Conservation (phyloP, 2,329 filamentous ascomycete species). For the Zelopaecilomyces penicillatus region DNA sequence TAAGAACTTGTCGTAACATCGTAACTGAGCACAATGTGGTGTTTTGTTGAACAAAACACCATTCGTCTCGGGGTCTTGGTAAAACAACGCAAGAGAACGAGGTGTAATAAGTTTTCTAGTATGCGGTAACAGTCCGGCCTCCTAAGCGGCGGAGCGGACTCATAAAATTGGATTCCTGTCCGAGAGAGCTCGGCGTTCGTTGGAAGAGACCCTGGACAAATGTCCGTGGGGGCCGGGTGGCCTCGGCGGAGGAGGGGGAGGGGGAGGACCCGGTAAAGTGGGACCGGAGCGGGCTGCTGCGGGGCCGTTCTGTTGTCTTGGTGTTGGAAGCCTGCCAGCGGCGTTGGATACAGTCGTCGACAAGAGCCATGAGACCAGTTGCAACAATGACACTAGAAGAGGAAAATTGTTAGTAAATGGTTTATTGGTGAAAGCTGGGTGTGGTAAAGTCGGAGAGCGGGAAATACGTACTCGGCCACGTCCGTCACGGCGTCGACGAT, state of each 20-base stretch:
- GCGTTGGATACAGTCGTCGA: constrained; percentile 84
- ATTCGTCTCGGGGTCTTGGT: neutral
- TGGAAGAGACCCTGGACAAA: constrained; percentile 24
- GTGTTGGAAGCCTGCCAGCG: constrained; percentile 51
- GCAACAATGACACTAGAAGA: constrained; percentile 67
- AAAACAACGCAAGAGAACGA: neutral
- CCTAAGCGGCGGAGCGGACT: constrained; percentile 6
- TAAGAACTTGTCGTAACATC: neutral
- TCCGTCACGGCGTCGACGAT: constrained; percentile 65
- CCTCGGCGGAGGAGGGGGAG: neutral
- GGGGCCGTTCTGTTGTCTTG: constrained; percentile 5
- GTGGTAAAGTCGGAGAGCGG: neutral
- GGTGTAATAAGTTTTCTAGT: constrained; percentile 2
- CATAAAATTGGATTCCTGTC: neutral
- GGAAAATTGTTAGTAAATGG: neutral
- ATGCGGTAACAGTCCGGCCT: constrained; percentile 8
- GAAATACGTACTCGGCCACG: constrained; percentile 66
- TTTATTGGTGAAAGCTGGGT: neutral
- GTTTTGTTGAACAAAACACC: neutral
- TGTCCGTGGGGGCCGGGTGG: constrained; percentile 1
- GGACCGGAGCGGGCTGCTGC: constrained; percentile 7
- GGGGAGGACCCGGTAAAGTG: neutral
- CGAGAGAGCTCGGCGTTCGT: constrained; percentile 13
- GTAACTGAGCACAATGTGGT: neutral
- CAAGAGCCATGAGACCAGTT: constrained; percentile 79